Base-by-base conservation (phyloP, 164 flowering plant species). In the Warburgia ugandensis region DNA sequence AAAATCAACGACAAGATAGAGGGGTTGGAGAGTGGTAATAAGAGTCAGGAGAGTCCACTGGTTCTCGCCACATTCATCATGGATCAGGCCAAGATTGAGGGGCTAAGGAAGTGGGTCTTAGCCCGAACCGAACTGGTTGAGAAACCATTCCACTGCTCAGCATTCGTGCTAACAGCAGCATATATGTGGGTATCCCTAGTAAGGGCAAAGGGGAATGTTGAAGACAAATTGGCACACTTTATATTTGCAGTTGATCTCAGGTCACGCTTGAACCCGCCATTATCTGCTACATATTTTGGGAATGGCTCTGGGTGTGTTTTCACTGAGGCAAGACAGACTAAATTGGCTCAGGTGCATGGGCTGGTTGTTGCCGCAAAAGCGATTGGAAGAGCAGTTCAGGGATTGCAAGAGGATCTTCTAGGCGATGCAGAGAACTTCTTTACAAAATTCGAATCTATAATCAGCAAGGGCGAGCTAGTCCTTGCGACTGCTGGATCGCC, bases 401-500 rank as follows among this genome's bases (percentile, higher is more conserved):
- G 27, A 17, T 26, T 58, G 29, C 37, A 42, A 2, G 27, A 60
- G n/a, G n/a, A 54, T 16, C 31, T 29, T 2, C 19, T 55, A 26
- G 22, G 35, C n/a, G 56, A 45, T 1, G 45, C 35, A 2, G 44
- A 60, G 48, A 31, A 12, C 7, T 51, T 22, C 61, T 39, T 50
- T 21, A 10, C 45, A 4, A 47, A 50, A 17, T 20, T 22, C 1
- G 6, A 0, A 6, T 2, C 46, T 1, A 1, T 50, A 26, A 38
- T 1, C 16, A 3, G 45, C 5, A 52, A 44, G 25, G 27, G 25
- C 25, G 19, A 35, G 1, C 2, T 65, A 2, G 20, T 31, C 1
- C 66, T 69, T 19, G n/a, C n/a, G n/a, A n/a, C n/a, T n/a, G 73
- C n/a, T 0, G 81, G 77, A 8, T 79, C 84, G 10, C 65, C 76